Percentiles rank a stretch among this genome's conserved stretches.
phyloP scores from a whole-genome alignment of 208 protist species.

The Leishmania guyanensis region DNA sequence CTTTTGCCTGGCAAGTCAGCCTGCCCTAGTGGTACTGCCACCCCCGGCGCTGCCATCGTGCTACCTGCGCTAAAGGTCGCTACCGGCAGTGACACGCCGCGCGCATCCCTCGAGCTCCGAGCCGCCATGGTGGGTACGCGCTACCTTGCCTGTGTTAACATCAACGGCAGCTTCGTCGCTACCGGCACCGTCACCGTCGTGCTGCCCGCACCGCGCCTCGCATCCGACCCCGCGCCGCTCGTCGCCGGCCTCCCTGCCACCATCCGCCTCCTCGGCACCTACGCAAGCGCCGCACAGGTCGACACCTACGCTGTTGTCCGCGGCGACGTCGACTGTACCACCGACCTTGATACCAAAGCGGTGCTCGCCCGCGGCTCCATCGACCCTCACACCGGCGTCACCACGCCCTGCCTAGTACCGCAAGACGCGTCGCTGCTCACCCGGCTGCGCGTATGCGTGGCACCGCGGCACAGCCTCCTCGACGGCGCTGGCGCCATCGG shows the following conservation, averaged over 20 bases:
- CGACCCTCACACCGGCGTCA: conserved; percentile 18
- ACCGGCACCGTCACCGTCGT: background rate
- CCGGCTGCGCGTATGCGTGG: conserved; percentile 35
- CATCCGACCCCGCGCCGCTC: conserved; percentile 1
- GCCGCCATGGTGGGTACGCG: background rate
- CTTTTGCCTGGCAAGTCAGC: background rate
- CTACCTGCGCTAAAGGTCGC: background rate
- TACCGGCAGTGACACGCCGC: background rate
- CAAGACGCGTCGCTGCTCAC: background rate
- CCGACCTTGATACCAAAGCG: background rate
- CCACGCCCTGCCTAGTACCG: conserved; percentile 31
- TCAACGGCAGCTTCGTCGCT: background rate
- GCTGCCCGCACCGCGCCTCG: background rate
- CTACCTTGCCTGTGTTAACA: conserved; percentile 7
- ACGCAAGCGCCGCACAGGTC: conserved; percentile 3
- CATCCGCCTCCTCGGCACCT: background rate
- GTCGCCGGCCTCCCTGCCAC: background rate
- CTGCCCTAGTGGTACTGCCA: background rate
- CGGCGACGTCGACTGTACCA: background rate
- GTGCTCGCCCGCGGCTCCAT: conserved; percentile 38
- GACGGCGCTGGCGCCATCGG: conserved; percentile 21
- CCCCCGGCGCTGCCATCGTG: conserved; percentile 2
- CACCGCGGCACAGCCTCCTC: conserved; percentile 8
- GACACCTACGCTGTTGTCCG: conserved; percentile 1
- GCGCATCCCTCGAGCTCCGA: background rate